Conservation (phyloP, 2,329 filamentous ascomycete genomes). For the Thelonectria rubi region DNA sequence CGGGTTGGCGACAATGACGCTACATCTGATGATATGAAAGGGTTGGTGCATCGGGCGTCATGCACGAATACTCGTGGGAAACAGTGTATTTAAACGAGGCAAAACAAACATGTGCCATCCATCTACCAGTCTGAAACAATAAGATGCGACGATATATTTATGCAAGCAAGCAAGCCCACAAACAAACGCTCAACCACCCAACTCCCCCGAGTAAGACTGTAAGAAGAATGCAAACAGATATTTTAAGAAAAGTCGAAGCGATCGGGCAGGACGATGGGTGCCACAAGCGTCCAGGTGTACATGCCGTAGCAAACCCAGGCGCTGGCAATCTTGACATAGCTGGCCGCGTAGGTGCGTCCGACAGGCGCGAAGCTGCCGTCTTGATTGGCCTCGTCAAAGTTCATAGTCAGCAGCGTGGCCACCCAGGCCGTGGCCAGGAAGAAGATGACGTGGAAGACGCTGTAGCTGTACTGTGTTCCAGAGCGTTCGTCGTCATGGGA, state of each 20-base stretch:
- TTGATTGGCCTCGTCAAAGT: slow-evolving; percentile 71
- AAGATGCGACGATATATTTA: slow-evolving; percentile 16
- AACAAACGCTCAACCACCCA: slow-evolving; percentile 25
- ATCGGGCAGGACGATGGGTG: slow-evolving; percentile 85
- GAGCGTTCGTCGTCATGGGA: slow-evolving; percentile 87
- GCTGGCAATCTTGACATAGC: slow-evolving; percentile 99
- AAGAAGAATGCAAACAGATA: slow-evolving; percentile 1
- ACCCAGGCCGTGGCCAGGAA: slow-evolving; percentile 97
- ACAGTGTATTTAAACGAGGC: not conserved
- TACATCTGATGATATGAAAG: not conserved
- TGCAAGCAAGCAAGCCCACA: slow-evolving; percentile 21
- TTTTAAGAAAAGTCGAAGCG: slow-evolving; percentile 72
- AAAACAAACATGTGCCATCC: not conserved
- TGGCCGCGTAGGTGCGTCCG: slow-evolving; percentile 94
- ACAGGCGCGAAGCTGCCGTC: slow-evolving; percentile 86
- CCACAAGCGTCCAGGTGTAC: slow-evolving; percentile 92
- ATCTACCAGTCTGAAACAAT: slow-evolving; percentile 11
- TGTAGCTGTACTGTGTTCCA: slow-evolving; percentile 94
- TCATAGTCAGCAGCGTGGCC: slow-evolving; percentile 83
- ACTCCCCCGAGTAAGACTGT: slow-evolving; percentile 26
- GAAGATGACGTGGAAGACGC: slow-evolving; percentile 97
- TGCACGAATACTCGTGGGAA: not conserved
- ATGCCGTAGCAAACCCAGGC: slow-evolving; percentile 96
- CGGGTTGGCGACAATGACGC: not conserved
- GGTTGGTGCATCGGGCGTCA: not conserved